Base-by-base conservation (phyloP, 164 flowering plant genomes). In the Santalum album region DNA sequence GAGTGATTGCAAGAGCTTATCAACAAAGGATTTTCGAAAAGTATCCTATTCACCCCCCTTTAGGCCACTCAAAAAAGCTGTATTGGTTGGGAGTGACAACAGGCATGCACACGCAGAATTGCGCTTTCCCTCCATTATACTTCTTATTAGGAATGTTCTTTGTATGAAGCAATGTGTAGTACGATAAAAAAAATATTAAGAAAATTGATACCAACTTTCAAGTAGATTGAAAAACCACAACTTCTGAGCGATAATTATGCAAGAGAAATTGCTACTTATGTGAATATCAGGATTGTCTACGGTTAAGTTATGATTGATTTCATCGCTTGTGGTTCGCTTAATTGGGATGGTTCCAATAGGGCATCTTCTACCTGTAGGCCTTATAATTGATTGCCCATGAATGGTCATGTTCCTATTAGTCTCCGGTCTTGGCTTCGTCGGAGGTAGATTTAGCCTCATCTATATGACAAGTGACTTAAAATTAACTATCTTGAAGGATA, bases 321-420 rank as follows among this genome's bases (percentile, higher is more conserved):
- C 43, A 21, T 49, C 60, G 21, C 50, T 62, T 3, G 56, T 56
- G 29, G 26, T 24, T 32, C 55, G 55, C 20, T 50, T 62, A 12
- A 62, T 55, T 1, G 55, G 60, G 24, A 62, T 56, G 2, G 66
- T 55, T 11, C 66, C 60, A 0, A 1, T 11, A 1, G 66, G 51
- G 25, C 66, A 62, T 1, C 54, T 43, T 49, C 25, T 56, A 3
- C 42, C 55, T 21, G 19, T 39, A 11, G 50, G 16, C 51, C 40
- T 21, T 3, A 49, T 20, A 1, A 22, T 11, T 0, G 3, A 7
- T 4, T 0, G 26, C 36, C 11, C 17, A 23, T 23, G 11, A 19
- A 3, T 5, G 4, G 44, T 58, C 12, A 16, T 7, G 7, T 12
- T 1, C 19, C 12, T 12, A 11, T 24, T 22, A 14, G n/a, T 25